Conservation (phyloP, 495 filamentous ascomycete species). For the Penicillium pancosmium region DNA sequence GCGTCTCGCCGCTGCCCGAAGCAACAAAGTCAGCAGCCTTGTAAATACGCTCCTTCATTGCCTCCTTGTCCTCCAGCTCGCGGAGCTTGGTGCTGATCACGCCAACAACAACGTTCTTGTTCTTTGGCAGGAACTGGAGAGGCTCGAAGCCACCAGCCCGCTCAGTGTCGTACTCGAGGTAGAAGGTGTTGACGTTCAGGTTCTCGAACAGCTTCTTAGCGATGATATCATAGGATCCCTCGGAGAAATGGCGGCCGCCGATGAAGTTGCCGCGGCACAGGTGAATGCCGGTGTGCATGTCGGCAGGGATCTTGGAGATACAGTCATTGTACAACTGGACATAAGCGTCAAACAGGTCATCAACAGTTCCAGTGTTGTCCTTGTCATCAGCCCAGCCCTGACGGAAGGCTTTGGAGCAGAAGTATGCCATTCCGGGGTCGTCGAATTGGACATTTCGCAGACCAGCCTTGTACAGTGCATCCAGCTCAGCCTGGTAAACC, state of each 20-base stretch:
- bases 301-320: conserved; percentile 55
- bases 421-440: conserved; percentile 66
- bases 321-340: conserved; percentile 65
- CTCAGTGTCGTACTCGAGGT: conserved; percentile 70
- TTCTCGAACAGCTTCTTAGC: conserved; percentile 66
- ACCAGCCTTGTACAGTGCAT: conserved; percentile 62
- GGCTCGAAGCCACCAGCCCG: conserved; percentile 69
- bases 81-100: conserved; percentile 68
- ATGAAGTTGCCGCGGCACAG: conserved; percentile 61
- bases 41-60: conserved; percentile 58
- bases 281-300: conserved; percentile 69
- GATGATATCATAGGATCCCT: conserved; percentile 69
- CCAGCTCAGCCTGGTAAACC: conserved; percentile 62
- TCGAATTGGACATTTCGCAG: conserved; percentile 68
- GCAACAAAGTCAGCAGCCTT: conserved; percentile 64
- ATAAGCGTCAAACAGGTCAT: conserved; percentile 61
- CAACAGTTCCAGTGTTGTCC: conserved; percentile 52
- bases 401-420: conserved; percentile 66
- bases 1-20: conserved; percentile 43
- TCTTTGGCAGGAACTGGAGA: conserved; percentile 60
- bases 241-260: conserved; percentile 58
- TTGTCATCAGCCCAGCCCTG: conserved; percentile 61
- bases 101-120: conserved; percentile 68
- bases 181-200: conserved; percentile 67
- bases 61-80: conserved; percentile 62